Base-by-base conservation (phyloP, 2,329 filamentous ascomycete species). In the Venturia oleaginea region DNA sequence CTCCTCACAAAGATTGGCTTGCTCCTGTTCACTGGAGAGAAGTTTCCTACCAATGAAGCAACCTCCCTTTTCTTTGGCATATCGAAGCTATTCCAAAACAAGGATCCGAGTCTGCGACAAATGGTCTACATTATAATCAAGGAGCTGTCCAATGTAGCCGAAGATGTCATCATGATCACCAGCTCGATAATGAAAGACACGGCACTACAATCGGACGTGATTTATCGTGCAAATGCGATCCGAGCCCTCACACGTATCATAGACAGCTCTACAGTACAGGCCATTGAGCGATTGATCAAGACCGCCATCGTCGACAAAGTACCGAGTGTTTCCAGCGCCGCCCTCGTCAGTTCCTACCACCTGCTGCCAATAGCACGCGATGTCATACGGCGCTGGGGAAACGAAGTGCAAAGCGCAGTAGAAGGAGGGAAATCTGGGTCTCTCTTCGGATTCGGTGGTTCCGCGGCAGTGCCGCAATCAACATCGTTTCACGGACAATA, bases 151-250 rank as follows among this genome's bases (percentile, higher is more conserved):
- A 86, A 87, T 76, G 96, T 92, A 30, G 94, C 94, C 66, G 92
- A 97, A 80, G 94, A 99, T 83, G 95, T 97, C 68, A 99, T 99
- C 76, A 97, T 99, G 94, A 94, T 97, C 67, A 99, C 94, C 22
- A 96, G 91, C 78, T 97, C 93, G 70, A 97, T 99, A 71, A 99
- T 97, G 94, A 99, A 99, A 82, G 94, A 99, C 76, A 97, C 93
- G 13, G 92, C 92, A 62, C 92, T 95, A 68, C 91, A 92, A 72
- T 97, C 91, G 73, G 94, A 97, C 74, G 89, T 92, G 63, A 86
- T 97, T 65, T 97, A 92, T 81, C 85, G 94, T 72, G 91, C 94
- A 62, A 99, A 99, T 80, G 93, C 94, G n/a, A 46, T 65, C 19
- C 64, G 64, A 10, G 37, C 64, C 13, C 27, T 65, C 11, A 62